Base-by-base conservation (phyloP, 805 yeast species). In the Nakazawaea holstii region DNA sequence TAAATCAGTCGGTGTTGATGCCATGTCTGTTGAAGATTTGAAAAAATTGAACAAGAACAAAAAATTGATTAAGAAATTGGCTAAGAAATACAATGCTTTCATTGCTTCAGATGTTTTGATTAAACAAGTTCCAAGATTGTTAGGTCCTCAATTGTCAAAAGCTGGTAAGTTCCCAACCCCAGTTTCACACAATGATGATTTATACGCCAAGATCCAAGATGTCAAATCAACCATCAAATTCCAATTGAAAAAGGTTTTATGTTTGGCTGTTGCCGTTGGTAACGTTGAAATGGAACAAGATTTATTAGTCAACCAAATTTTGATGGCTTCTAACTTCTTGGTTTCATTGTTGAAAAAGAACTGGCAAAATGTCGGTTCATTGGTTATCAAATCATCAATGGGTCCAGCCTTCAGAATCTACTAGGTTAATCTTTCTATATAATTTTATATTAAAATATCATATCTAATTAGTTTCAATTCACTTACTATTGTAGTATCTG, bases 131-230 rank as follows among this genome's bases (percentile, higher is more conserved):
- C 99, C 99, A 79, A 94, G 99, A 86, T 84, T 94, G 73, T 84
- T 94, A 72, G 99, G 99, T 81, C 99, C 99, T 75, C 97, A 92
- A 77, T 89, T 94, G 72, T 94, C 99, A 64, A 94, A 94, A 87
- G 98, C 97, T 72, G 99, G 99, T 87, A 94, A 94, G 92, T 94
- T 94, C 97, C 99, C 99, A 77, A 92, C 98, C 74, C 99, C 99
- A 79, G 99, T 94, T 66, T 94, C 99, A 59, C 99, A 94, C 87
- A 82, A 87, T 76, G 99, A 94, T 73, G 99, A 94, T 75, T 84
- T 94, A 72, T 87, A 88, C 84, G 70, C 82, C 62, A 94, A 92
- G 88, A 94, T 94, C 67, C 83, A 79, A 67, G 99, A 94, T 72
- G 98, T 94, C 67, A 91, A 86, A 81, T 91, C 99, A 60, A 94